Evolutionary conservation across 345 rosid genomes (phyloP), one percentile per base, ranked within the genome.

Genomic region (Citrus glauca): DNA sequence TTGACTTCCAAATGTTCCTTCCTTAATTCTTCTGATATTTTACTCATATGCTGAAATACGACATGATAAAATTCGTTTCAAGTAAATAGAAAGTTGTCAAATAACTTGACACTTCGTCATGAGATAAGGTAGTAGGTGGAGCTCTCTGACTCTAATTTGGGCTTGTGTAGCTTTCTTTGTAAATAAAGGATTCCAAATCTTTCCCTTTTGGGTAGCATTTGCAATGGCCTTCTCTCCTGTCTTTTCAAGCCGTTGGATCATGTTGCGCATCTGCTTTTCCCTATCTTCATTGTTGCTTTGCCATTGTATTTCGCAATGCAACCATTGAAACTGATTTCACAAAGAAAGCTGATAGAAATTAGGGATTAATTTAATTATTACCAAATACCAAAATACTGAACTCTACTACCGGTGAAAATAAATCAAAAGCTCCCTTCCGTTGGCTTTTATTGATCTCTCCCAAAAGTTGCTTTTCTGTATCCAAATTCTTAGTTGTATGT

Each of bases 401-500:
- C 4, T 64, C 40, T 65, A 53, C 69, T 6, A 55, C 2, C 0
- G 77, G 61, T 13, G 27, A 74, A 57, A 24, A 74, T 73, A 57
- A 66, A 27, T n/a, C 40, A 62, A 4, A 63, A n/a, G 30, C 65
- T 40, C n/a, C 72, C 11, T 33, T 56, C 5, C 14, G 5, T 37
- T 61, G 65, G 30, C 42, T 73, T 74, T 16, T 50, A 9, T 56
- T 72, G 9, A 67, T n/a, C 56, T 71, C 45, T 22, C 45, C 48
- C 59, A 77, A 48, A 8, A 77, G 33, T 33, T 53, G 48, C 65
- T 33, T 32, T 64, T 72, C 81, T 66, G 30, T 57, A 35, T 63
- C 37, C 35, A 72, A 32, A 59, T n/a, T 72, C 3, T 67, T 66
- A 25, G 63, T 20, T 66, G 64, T 33, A 73, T 77, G 83, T n/a